phyloP scores from a whole-genome alignment of 2,329 filamentous ascomycete species.

The Sporothrix schenckii region DNA sequence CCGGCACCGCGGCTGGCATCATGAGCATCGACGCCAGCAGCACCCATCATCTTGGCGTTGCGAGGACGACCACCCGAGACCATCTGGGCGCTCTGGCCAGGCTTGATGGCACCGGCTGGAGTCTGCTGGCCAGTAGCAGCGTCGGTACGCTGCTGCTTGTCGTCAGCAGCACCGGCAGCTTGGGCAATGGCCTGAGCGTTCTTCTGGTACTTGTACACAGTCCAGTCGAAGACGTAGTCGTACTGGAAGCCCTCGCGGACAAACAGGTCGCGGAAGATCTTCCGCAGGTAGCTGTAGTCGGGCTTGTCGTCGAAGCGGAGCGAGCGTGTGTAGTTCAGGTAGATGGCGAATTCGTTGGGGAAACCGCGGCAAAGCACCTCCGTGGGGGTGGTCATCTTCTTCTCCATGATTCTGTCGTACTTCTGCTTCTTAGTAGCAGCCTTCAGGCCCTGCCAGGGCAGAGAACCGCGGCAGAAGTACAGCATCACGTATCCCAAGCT shows the following conservation, averaged over 20 bases:
- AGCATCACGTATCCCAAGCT: slow-evolving; percentile 99
- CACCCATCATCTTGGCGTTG: slow-evolving; percentile 78
- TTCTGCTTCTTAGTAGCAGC: slow-evolving; percentile 89
- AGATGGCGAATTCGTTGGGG: slow-evolving; percentile 99
- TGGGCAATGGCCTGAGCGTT: slow-evolving; percentile 93
- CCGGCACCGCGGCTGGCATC: slow-evolving; percentile 75
- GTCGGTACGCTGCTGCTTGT: slow-evolving; percentile 70
- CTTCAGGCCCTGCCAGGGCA: slow-evolving; percentile 89
- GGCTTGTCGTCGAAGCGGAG: slow-evolving; percentile 99
- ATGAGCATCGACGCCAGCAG: slow-evolving; percentile 65
- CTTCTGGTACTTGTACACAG: slow-evolving; percentile 99
- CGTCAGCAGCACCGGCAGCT: slow-evolving; percentile 75
- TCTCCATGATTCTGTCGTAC: slow-evolving; percentile 99
- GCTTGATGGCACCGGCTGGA: slow-evolving; percentile 48
- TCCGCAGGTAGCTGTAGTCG: slow-evolving; percentile 98
- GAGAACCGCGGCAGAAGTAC: slow-evolving; percentile 98
- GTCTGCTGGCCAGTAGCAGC: slow-evolving; percentile 65
- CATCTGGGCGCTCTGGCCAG: slow-evolving; percentile 66
- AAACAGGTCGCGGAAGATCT: slow-evolving; percentile 99
- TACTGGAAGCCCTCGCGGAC: slow-evolving; percentile 99
- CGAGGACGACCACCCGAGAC: slow-evolving; percentile 77
- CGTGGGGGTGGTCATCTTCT: slow-evolving; percentile 99
- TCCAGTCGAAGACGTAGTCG: slow-evolving; percentile 99
- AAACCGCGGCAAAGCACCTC: slow-evolving; percentile 98
- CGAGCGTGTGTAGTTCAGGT: slow-evolving; percentile 98